phyloP scores from a whole-genome alignment of 805 yeast genomes.

The Trichomonascus vanleenenianus region DNA sequence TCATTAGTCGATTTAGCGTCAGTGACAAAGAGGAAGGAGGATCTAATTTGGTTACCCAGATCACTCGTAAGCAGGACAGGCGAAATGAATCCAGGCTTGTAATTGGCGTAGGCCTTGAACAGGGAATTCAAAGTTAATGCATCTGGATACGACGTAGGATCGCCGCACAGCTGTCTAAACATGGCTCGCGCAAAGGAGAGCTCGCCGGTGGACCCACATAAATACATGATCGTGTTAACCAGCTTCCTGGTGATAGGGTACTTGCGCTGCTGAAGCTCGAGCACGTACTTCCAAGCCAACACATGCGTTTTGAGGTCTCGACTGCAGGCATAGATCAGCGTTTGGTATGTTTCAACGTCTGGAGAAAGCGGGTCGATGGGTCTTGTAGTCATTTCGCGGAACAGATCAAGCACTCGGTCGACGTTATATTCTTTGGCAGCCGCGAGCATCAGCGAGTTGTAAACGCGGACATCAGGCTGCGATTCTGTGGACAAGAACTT shows the following conservation, averaged over 20 bases:
- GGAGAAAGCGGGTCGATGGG: conserved; percentile 33
- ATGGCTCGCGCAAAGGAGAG: conserved; percentile 58
- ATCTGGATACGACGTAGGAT: conserved; percentile 23
- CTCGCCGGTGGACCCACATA: conserved; percentile 80
- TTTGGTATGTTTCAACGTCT: conserved; percentile 40
- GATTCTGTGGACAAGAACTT: conserved; percentile 63
- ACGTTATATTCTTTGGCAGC: conserved; percentile 55
- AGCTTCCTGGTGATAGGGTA: conserved; percentile 33
- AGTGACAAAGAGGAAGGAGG: conserved; percentile 18
- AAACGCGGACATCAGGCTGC: conserved; percentile 60
- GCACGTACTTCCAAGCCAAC: conserved; percentile 73
- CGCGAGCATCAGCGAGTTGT: conserved; percentile 62
- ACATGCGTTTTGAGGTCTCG: conserved; percentile 38
- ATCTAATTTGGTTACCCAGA: conserved; percentile 22
- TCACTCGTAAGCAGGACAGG: conserved; percentile 20
- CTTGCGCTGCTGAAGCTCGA: conserved; percentile 45
- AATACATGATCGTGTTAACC: conserved; percentile 60
- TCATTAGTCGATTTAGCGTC: conserved; percentile 3
- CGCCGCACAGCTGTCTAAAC: conserved; percentile 24
- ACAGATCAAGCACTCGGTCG: conserved; percentile 70
- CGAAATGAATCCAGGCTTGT: conserved; percentile 22
- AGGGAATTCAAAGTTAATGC: conserved; percentile 25
- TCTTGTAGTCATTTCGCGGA: conserved; percentile 51
- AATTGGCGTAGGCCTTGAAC: conserved; percentile 27
- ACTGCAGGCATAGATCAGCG: conserved; percentile 63